phyloP scores from a whole-genome alignment of 192 early-diverging fungal genomes.

The Backusella morwellensis region DNA sequence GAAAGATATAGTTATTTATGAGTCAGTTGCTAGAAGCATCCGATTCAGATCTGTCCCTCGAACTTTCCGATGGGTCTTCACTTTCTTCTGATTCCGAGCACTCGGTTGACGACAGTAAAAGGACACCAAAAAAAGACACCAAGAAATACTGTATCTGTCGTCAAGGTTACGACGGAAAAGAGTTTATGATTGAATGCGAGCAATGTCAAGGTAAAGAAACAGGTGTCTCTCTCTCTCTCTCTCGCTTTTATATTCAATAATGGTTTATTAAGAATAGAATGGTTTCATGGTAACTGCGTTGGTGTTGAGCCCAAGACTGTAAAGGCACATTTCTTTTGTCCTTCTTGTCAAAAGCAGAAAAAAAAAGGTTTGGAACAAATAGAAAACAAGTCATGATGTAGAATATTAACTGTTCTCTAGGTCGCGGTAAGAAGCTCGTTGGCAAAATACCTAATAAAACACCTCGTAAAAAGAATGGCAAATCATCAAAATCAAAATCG shows the following conservation, averaged over 20 bases:
- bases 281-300: conserved; percentile 58
- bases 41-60: conserved; percentile 27
- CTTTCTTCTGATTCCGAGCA: conserved; percentile 26
- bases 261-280: conserved; percentile 36
- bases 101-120: background rate
- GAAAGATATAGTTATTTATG: background rate
- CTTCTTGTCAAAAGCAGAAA: conserved; percentile 29
- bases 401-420: background rate
- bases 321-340: conserved; percentile 30
- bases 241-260: background rate
- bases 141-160: conserved; percentile 51
- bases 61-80: conserved; percentile 28
- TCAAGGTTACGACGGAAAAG: conserved; percentile 48
- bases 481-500: background rate
- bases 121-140: conserved; percentile 21
- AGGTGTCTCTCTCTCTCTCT: background rate
- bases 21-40: conserved; percentile 11
- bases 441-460: background rate
- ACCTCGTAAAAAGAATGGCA: background rate
- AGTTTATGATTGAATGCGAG: conserved; percentile 59
- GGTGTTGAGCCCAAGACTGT: conserved; percentile 40
- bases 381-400: background rate
- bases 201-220: conserved; percentile 43
- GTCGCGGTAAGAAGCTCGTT: background rate
- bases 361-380: conserved; percentile 17